Evolutionary conservation across 129 eudicot genomes (phyloP), one percentile per base, ranked within the genome.

Genomic region (Gnaphalium uliginosum): DNA sequence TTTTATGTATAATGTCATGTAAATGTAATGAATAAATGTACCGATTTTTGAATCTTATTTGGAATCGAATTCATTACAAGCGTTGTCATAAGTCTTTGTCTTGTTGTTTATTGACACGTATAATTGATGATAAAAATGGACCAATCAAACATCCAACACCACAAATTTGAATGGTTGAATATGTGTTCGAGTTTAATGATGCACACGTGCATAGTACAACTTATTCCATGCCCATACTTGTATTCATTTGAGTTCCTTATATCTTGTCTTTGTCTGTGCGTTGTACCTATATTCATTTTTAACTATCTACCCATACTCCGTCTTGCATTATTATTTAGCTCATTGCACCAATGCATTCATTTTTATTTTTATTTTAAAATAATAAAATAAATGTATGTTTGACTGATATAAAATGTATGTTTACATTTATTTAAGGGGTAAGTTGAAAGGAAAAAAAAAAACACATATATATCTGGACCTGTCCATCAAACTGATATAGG

Each of bases 181-280:
- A 41, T 8, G 9, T 10, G 46, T 71, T 69, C 8, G 54, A 30
- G 79, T 78, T 69, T 78, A 78, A 78, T 69, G 81, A 69, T 78
- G 53, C 81, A 78, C 81, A 78, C 81, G 81, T 78, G 81, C 81
- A 60, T 78, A 11, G 81, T 78, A 78, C 81, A 78, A 78, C 76
- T 69, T 48, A 75, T 60, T 78, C 69, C 76, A 78, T 78, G 76
- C 76, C 76, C 75, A 68, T 41, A 9, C 27, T 74, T 61, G 70
- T 74, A 58, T 77, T 77, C 70, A 69, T 58, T 68, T 69, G 70
- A 69, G 76, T 78, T 54, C 75, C 75, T 59, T 35, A 69, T 69
- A 77, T 69, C 21, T 69, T 69, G 76, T 77, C 81, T 5, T 50
- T 77, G 68, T 77, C 81, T 46, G 69, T 69, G 81, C 35, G 71